phyloP scores from a whole-genome alignment of 768 basidiomycete species.

The Mycena latifolia region DNA sequence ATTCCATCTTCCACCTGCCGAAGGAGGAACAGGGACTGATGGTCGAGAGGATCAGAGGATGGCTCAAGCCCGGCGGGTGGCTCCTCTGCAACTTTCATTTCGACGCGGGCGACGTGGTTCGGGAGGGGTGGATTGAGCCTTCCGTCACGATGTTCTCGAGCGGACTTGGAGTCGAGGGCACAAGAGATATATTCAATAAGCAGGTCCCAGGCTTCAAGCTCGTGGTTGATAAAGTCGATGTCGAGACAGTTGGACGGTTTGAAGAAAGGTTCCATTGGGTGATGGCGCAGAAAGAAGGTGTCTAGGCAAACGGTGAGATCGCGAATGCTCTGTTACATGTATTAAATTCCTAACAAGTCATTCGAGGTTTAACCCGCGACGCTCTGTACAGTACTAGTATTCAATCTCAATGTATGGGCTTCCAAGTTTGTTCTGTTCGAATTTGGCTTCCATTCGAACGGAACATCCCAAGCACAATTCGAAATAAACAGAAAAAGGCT shows the following conservation, averaged over 20 bases:
- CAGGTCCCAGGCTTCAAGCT: conserved; percentile 35
- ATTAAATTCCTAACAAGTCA: no score
- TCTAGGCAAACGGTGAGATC: no score
- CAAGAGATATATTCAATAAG: conserved; percentile 36
- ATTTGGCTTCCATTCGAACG: no score
- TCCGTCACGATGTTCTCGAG: conserved; percentile 42
- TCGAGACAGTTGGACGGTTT: conserved; percentile 38
- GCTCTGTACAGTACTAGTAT: no score
- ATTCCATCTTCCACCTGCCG: conserved; percentile 46
- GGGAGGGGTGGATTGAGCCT: conserved; percentile 41
- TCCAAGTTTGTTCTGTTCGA: no score
- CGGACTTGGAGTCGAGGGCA: conserved; percentile 43
- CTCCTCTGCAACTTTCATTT: conserved; percentile 38
- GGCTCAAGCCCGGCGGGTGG: conserved; percentile 45
- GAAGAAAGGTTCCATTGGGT: conserved; percentile 44
- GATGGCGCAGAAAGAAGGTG: conserved; percentile 28
- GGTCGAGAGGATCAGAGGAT: conserved; percentile 40
- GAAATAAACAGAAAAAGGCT: no score
- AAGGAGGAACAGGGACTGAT: conserved; percentile 41
- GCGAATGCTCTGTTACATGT: no score
- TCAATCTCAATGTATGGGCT: no score
- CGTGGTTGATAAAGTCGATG: conserved; percentile 38
- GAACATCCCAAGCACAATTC: no score
- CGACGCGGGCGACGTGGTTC: conserved; percentile 34
- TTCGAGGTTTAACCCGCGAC: no score